A percentile compares a stretch with the other conserved stretches of the same genome.
Conservation (phyloP, 202 grass and related monocot genomes). For the Zoysia matrella region DNA sequence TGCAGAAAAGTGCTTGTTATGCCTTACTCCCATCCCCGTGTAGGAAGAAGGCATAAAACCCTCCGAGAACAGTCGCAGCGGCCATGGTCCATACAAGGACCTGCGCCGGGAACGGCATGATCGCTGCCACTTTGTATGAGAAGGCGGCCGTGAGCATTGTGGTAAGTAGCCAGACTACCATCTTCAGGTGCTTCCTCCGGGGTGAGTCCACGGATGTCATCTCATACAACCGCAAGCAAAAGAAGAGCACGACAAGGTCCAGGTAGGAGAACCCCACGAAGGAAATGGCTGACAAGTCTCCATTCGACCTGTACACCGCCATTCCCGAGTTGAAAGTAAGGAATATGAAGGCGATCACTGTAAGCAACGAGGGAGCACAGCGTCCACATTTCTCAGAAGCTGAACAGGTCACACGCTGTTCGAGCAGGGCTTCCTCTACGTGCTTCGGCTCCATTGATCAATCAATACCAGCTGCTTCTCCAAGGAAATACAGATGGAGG, state of each 20-base stretch:
- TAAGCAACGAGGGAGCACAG: neutral
- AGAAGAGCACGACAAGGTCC: neutral
- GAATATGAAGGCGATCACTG: constrained; percentile 21
- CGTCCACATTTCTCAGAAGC: neutral
- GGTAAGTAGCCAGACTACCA: constrained; percentile 48
- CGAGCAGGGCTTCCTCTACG: neutral
- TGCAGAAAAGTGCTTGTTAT: constrained; percentile 37
- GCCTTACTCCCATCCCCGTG: neutral
- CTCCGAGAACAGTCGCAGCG: neutral
- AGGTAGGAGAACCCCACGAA: constrained; percentile 10
- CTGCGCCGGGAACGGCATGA: constrained; percentile 43
- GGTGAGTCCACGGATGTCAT: neutral
- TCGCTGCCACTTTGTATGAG: constrained; percentile 45
- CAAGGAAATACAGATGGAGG: neutral
- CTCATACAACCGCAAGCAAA: constrained; percentile 39
- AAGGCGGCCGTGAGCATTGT: constrained; percentile 43
- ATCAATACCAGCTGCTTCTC: neutral
- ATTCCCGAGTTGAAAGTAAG: constrained; percentile 60
- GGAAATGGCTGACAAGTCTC: neutral
- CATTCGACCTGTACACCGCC: constrained; percentile 43
- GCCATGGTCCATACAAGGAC: constrained; percentile 49
- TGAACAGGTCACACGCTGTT: neutral
- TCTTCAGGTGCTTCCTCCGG: constrained; percentile 36
- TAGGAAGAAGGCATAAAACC: constrained; percentile 56
- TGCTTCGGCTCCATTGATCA: neutral